phyloP scores from a whole-genome alignment of 345 rosid genomes.

The Rubroshorea leprosula region DNA sequence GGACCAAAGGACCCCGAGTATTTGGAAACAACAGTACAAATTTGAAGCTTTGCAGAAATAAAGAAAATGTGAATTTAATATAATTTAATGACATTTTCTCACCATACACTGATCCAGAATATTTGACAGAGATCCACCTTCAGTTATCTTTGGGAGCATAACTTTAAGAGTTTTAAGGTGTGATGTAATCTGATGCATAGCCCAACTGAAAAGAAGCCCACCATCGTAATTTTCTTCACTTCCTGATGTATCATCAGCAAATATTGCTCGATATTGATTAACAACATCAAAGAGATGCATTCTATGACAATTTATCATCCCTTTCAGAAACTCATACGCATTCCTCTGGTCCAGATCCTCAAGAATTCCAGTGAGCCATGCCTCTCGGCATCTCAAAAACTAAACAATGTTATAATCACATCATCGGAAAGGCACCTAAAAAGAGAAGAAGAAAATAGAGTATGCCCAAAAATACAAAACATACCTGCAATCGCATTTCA shows the following conservation, averaged over 20 bases:
- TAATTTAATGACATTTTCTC: slow-evolving; percentile 15
- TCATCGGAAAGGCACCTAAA: slow-evolving; percentile 17
- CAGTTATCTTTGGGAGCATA: slow-evolving; percentile 95
- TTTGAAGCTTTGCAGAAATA: too few relatives aligned
- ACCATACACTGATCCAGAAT: slow-evolving; percentile 97
- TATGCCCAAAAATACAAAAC: background rate
- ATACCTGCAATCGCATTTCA: slow-evolving; percentile 94
- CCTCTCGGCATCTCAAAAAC: slow-evolving; percentile 96
- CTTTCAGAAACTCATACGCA: slow-evolving; percentile 89
- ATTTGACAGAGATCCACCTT: slow-evolving; percentile 91
- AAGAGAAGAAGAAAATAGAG: background rate
- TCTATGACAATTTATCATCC: slow-evolving; percentile 83
- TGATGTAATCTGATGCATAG: slow-evolving; percentile 95
- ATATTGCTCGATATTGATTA: slow-evolving; percentile 93
- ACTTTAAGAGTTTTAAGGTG: slow-evolving; percentile 90
- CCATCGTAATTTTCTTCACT: slow-evolving; percentile 93
- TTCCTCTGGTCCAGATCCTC: slow-evolving; percentile 90
- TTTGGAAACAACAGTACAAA: too few relatives aligned
- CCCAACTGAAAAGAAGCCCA: slow-evolving; percentile 95
- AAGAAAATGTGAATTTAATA: too few relatives aligned
- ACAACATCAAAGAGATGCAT: slow-evolving; percentile 93
- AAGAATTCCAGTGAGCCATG: slow-evolving; percentile 96
- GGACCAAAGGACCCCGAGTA: too few relatives aligned
- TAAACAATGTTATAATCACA: slow-evolving; percentile 28
- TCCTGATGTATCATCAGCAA: slow-evolving; percentile 94